These are phyloP conservation scores for Boletus sp. DNA, from an alignment of 1,284 basidiomycete species.

Conservation along the genomic window DNA sequence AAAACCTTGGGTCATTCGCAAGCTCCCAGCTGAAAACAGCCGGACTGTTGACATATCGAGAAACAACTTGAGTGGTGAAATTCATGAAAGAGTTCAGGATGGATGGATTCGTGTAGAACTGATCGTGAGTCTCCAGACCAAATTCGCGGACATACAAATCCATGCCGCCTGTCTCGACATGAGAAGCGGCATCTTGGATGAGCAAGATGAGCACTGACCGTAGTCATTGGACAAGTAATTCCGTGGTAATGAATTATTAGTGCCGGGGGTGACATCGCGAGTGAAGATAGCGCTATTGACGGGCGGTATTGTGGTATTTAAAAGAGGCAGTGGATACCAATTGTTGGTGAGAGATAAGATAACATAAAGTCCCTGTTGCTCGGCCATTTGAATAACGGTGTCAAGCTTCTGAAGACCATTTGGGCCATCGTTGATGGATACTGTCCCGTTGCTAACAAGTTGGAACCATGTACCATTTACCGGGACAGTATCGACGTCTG, in stretches of 20 bases:
- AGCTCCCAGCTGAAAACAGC: conserved; percentile 61
- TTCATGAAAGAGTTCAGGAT: conserved; percentile 54
- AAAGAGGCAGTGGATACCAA: conserved; percentile 48
- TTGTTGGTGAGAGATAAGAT: conserved; percentile 70
- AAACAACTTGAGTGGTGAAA: conserved; percentile 53
- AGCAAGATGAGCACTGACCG: conserved; percentile 37
- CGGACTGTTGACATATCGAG: conserved; percentile 52
- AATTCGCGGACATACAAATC: conserved; percentile 61
- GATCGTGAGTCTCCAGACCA: conserved; percentile 47
- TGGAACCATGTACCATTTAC: conserved; percentile 60
- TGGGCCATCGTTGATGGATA: conserved; percentile 56
- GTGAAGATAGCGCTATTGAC: conserved; percentile 16
- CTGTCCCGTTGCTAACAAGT: conserved; percentile 45
- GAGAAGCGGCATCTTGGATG: conserved; percentile 3
- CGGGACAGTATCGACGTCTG: conserved; percentile 55
- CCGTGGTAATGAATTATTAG: conserved; percentile 45
- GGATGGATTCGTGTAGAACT: conserved; percentile 54
- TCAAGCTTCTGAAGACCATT: conserved; percentile 71
- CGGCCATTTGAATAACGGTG: conserved; percentile 56
- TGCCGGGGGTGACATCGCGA: conserved; percentile 37
- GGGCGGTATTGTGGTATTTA: conserved; percentile 14
- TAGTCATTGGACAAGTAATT: conserved; percentile 61
- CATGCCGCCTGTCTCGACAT: conserved; percentile 51
- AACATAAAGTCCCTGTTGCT: conserved; percentile 58
- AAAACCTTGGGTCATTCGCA: conserved; percentile 61